These are phyloP conservation scores for Podila horticola DNA, from an alignment of 192 early-diverging fungal genomes.

Conservation along the genomic window DNA sequence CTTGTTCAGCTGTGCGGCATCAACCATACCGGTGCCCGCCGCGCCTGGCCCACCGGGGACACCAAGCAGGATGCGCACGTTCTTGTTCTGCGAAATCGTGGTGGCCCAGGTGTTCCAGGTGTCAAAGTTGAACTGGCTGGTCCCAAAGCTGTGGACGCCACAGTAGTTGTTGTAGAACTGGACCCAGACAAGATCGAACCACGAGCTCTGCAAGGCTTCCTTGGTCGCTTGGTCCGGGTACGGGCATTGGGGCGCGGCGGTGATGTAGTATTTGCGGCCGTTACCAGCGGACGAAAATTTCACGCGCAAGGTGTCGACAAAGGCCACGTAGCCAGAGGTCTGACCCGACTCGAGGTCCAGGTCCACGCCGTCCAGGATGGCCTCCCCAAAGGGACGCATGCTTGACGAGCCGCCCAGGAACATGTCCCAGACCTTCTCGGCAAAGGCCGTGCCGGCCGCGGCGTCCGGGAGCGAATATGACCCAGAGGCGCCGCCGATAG, in stretches of 20 bases:
- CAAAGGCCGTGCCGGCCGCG: slow-evolving; percentile 51
- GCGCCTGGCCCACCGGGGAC: slow-evolving; percentile 65
- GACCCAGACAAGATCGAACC: slow-evolving; percentile 73
- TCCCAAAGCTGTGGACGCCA: slow-evolving; percentile 56
- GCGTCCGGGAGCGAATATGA: slow-evolving; percentile 24
- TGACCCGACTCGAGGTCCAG: slow-evolving; percentile 67
- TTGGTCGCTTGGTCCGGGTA: slow-evolving; percentile 67
- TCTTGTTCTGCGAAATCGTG: slow-evolving; percentile 60
- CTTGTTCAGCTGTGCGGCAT: slow-evolving; percentile 23
- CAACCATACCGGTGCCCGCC: slow-evolving; percentile 56
- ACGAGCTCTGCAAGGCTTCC: slow-evolving; percentile 64
- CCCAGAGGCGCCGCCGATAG: slow-evolving; percentile 75
- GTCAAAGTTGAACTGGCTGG: slow-evolving; percentile 63
- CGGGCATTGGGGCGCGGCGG: slow-evolving; percentile 70
- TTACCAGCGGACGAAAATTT: slow-evolving; percentile 5
- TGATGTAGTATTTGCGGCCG: slow-evolving; percentile 56
- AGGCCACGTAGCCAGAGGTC: slow-evolving; percentile 60
- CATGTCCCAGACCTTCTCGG: slow-evolving; percentile 64
- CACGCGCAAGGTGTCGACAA: slow-evolving; percentile 50
- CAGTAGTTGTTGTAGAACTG: slow-evolving; percentile 80
- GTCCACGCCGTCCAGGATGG: slow-evolving; percentile 70
- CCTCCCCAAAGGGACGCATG: slow-evolving; percentile 68
- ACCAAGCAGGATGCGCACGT: slow-evolving; percentile 68
- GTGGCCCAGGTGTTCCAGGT: slow-evolving; percentile 72
- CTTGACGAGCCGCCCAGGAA: slow-evolving; percentile 69